Base-by-base conservation (phyloP, 345 rosid species). In the Boechera stricta region DNA sequence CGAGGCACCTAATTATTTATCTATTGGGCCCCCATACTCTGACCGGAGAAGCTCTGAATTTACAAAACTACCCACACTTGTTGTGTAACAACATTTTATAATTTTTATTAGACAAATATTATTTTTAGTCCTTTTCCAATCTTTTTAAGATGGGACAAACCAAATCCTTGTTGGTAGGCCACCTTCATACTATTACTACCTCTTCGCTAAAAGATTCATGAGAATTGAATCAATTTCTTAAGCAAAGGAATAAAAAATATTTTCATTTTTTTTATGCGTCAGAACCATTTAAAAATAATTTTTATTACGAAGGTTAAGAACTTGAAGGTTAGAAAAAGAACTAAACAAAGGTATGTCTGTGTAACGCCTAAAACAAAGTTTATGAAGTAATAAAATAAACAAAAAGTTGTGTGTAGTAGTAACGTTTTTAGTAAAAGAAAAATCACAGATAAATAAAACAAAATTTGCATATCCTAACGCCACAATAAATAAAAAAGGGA, bases 381-480 rank as follows among this genome's bases (percentile, higher is more conserved):
- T 33, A 74, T 9, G 48, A 45, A 64, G 4, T 32, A 53, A 10
- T 13, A 47, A 47, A 47, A 2, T 11, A 75, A 56, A 48, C 73
- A 57, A 59, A 53, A 53, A 18, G 21, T 51, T 39, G 36, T 36
- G 15, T 45, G 66, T 55, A 1, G 58, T 55, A 0, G 66, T 66
- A 57, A 66, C 67, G 67, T 36, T 60, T 74, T 55, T 44, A 5
- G 15, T 28, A 3, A 39, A 39, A 39, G 1, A 21, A 24, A 44
- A 44, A 12, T 2, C 0, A 6, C 16, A 55, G 21, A 66, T 16
- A 8, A 24, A 65, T 9, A 61, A 36, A 67, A 66, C 51, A 59
- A 75, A 68, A 59, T 6, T 21, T 68, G 74, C 79, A 75, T 68
- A 74, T 67, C 35, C 74, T 75, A 39, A 75, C 74, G 74, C 74